phyloP scores from a whole-genome alignment of 306 rosid species.

The Inga leiocalycina region DNA sequence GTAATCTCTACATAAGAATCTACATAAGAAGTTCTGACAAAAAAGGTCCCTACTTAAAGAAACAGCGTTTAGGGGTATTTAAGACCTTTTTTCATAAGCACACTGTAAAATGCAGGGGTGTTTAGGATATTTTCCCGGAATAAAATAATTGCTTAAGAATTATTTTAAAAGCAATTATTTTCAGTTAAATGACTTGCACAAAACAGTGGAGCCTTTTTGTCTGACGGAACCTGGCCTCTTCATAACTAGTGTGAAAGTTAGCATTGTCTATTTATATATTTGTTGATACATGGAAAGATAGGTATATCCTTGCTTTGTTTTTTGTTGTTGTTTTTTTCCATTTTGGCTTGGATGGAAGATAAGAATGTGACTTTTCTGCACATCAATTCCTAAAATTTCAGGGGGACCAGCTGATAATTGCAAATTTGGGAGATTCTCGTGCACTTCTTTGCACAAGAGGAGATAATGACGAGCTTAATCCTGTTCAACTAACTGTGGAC shows the following conservation, averaged over 20 bases:
- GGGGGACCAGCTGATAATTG: conserved; percentile 69
- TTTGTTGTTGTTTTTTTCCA: not conserved
- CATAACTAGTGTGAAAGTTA: not conserved
- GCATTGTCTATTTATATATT: not conserved
- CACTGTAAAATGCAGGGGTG: not conserved
- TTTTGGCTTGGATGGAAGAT: not conserved
- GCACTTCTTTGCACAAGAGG: conserved; percentile 80
- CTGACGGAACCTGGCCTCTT: not conserved
- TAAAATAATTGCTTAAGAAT: not conserved
- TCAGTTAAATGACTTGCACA: not conserved
- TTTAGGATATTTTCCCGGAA: not conserved
- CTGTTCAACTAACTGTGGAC: conserved; percentile 79
- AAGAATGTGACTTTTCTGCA: not conserved
- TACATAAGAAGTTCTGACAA: not conserved
- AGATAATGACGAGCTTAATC: conserved; percentile 47
- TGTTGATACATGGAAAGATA: not conserved
- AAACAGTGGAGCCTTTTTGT: not conserved
- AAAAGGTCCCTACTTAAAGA: not conserved
- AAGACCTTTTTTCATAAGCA: not conserved
- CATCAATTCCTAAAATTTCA: conserved; percentile 33
- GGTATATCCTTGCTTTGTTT: not conserved
- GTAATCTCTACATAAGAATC: not conserved
- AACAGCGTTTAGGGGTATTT: not conserved
- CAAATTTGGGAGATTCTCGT: conserved; percentile 90
- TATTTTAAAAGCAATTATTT: no score